Evolutionary conservation across 208 protist genomes (phyloP), one percentile per base, ranked within the genome.

Genomic region (Herpetomonas samuelpessoai): DNA sequence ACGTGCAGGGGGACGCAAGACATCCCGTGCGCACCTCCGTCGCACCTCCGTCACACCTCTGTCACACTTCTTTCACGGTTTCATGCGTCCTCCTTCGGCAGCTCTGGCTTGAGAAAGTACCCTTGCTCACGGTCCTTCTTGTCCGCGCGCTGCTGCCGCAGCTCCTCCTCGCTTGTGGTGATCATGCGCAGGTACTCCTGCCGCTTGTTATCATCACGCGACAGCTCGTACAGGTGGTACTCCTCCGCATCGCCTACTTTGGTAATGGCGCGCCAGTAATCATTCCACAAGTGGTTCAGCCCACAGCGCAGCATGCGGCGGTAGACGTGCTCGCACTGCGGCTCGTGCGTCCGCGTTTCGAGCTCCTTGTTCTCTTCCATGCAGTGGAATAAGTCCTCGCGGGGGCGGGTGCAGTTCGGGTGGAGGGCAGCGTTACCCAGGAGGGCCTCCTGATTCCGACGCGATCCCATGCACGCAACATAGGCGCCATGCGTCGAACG

Each of bases 231-330:
- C 18, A 90, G 63, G 41, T 90, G 76, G 50, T 76, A 88, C 50
- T 91, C 79, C 22, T 94, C 88, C 4, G 71, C 68, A 57, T 90
- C 84, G 35, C 81, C 75, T 62, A 94, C 85, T 31, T 81, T 66
- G 0, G 79, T 86, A 12, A 94, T 54, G 22, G 78, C 70, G 52
- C 84, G 74, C 84, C 88, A 94, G 64, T 94, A 94, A 18, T 77
- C 68, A 57, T 94, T 84, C 80, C 81, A 94, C 60, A 88, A 29
- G 50, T 92, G 81, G 53, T 94, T 91, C 38, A 94, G 62, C 49
- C 88, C 88, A 62, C 88, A 94, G n/a, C 84, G 79, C 29, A 94
- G 53, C 61, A 89, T 44, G 7, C 46, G 22, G n/a, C 66, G 69
- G 67, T 92, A 94, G 39, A 55, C 54, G 9, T 55, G 54, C 41